Conservation (phyloP, 1,284 basidiomycete species). For the Microbotryum lychnidis-dioicae region DNA sequence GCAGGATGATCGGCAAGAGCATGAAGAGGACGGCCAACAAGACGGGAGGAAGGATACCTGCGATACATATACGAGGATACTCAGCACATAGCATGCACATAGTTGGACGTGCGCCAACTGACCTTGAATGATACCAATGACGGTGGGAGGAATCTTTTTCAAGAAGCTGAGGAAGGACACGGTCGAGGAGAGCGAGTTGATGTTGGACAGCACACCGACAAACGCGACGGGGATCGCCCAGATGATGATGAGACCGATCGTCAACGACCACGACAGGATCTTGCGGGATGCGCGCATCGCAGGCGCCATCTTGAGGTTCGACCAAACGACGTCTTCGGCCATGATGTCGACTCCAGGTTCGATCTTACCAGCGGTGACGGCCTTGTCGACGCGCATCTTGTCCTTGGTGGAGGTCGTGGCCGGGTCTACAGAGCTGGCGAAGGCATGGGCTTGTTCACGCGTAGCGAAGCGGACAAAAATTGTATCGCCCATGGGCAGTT, state of each 20-base stretch:
- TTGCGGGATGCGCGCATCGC: conserved; percentile 64
- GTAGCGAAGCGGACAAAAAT: conserved; percentile 3
- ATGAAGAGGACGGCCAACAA: conserved; percentile 78
- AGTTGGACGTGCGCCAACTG: neutral
- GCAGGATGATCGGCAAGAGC: conserved; percentile 74
- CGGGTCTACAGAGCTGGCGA: neutral
- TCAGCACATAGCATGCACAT: neutral
- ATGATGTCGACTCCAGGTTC: conserved; percentile 54
- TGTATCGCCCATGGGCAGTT: neutral
- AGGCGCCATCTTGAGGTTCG: conserved; percentile 72
- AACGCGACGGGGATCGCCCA: conserved; percentile 67
- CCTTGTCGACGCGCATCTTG: neutral
- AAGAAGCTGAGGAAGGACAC: conserved; percentile 72
- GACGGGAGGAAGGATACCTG: conserved; percentile 65
- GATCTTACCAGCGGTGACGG: neutral
- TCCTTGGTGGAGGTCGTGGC: neutral
- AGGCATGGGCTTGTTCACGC: conserved; percentile 1
- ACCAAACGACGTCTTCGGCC: conserved; percentile 80
- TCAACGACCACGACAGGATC: conserved; percentile 45
- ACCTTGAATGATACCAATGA: conserved; percentile 76
- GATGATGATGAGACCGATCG: conserved; percentile 53
- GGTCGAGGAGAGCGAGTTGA: conserved; percentile 57
- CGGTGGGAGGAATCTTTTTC: conserved; percentile 52
- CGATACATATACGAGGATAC: no score
- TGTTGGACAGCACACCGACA: conserved; percentile 72